A percentile compares a stretch with the other conserved stretches of the same genome.
These are phyloP conservation scores for Xanthoparmelia taractica DNA, from an alignment of 495 filamentous ascomycete species.

Conservation along the genomic window DNA sequence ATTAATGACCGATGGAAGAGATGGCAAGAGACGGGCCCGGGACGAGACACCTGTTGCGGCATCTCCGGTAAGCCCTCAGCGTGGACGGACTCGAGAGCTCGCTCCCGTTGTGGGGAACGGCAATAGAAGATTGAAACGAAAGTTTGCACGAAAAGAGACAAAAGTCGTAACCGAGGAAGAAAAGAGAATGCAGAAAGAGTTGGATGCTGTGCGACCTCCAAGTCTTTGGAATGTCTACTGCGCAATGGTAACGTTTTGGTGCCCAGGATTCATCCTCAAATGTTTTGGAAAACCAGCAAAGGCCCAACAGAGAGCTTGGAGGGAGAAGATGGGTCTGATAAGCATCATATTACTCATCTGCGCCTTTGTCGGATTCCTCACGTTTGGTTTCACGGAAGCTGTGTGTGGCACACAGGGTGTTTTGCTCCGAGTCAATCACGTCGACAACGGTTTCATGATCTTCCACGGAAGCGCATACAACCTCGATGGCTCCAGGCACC, in stretches of 20 bases:
- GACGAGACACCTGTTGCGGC: not conserved
- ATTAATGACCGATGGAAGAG: constrained; percentile 47
- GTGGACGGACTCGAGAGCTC: constrained; percentile 36
- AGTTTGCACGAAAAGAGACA: constrained; percentile 44
- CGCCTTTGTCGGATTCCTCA: constrained; percentile 87
- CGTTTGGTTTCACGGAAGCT: constrained; percentile 86
- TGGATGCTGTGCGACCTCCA: constrained; percentile 66
- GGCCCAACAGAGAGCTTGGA: constrained; percentile 88
- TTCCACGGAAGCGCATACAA: constrained; percentile 89
- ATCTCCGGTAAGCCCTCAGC: constrained; percentile 38
- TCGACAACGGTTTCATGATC: constrained; percentile 81
- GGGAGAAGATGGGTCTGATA: constrained; percentile 96
- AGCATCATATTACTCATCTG: constrained; percentile 87
- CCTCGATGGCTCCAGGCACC: constrained; percentile 64
- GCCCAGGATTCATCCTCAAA: constrained; percentile 70
- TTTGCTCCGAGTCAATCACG: constrained; percentile 72
- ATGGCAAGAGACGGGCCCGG: constrained; percentile 42
- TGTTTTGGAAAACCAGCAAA: constrained; percentile 85
- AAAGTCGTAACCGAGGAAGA: constrained; percentile 50
- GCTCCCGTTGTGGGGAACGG: constrained; percentile 28
- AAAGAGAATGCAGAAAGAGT: constrained; percentile 54
- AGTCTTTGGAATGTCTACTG: constrained; percentile 96
- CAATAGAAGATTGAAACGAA: constrained; percentile 35
- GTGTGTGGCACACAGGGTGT: constrained; percentile 67
- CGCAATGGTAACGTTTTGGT: constrained; percentile 87